Evolutionary conservation across 2,329 filamentous ascomycete genomes (phyloP), one percentile per base, ranked within the genome.

Genomic region (Aplosporella prunicola): DNA sequence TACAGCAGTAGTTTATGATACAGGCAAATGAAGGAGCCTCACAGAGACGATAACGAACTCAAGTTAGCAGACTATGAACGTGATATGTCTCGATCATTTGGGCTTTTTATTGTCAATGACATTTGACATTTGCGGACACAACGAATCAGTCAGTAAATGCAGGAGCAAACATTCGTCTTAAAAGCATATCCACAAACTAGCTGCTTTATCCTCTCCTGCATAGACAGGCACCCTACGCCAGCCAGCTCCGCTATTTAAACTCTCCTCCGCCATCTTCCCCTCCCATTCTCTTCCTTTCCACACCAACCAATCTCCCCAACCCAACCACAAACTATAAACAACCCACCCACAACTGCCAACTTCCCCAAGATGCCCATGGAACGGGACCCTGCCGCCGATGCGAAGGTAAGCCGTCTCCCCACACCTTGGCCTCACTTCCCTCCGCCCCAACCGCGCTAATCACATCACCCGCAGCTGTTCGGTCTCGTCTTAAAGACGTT

Each of bases 311-410:
- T 17, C n/a, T 13, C 24, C 16, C 14, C 24, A 22, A 20, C 15
- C 10, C 11, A 6, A 16, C 5, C 11, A 22, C 9, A 27, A 14
- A n/a, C n/a, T n/a, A n/a, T n/a, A n/a, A n/a, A n/a, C n/a, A n/a
- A n/a, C n/a, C 2, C 17, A 10, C 17, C 7, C 20, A 17, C 27
- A 8, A 3, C 27, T 16, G 7, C 11, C 2, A 39, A 32, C 29
- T 20, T 24, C 2, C 28, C 27, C 16, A 32, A 28, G 26, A n/a
- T n/a, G n/a, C 16, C 28, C 7, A 39, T 39, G 28, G 32, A 26
- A 7, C 32, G 36, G 36, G 36, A 39, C 5, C 4, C 20, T 1
- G 29, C 30, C n/a, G 22, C 29, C 9, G 36, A 39, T 24, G 23
- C 23, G 3, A 39, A 39, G 17, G 36, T 39, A 26, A 5, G 26